Evolutionary conservation across 257 asterid species (phyloP), one percentile per base, ranked within the genome.

Genomic region (Leptodermis oblonga): DNA sequence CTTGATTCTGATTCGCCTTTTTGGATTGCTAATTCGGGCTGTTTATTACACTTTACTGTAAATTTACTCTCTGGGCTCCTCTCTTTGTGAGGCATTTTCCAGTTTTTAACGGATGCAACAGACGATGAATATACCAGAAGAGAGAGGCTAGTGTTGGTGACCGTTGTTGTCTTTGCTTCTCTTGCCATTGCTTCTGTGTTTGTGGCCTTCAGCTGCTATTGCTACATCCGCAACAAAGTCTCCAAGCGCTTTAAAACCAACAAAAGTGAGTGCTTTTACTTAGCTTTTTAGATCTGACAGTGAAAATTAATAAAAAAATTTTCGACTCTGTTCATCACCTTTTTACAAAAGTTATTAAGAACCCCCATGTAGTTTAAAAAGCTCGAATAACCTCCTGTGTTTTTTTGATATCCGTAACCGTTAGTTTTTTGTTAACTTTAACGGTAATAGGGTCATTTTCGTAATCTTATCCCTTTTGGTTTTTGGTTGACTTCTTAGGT

Each of bases 151-250:
- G 90, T 73, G 60, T 60, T 85, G 69, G 80, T 79, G 26, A 76
- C 78, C n/a, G 68, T 86, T 74, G 70, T 90, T n/a, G 76, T 85
- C 9, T 67, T 85, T 67, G 96, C 98, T 51, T 80, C 93, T 23
- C 53, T 83, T 22, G 84, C 96, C 58, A 69, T 90, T 77, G 84
- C 84, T 67, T 90, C 96, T 7, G 65, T 85, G 80, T 80, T 88
- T 11, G 78, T 79, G 7, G 83, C 96, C 15, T 81, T 92, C 53
- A 71, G 76, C 70, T 92, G 90, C 86, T 92, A 88, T 72, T 88
- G 92, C 77, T 86, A 90, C 74, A 82, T 92, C 64, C 77, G 92
- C 43, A 71, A 65, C 81, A 90, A 85, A 78, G 86, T 90, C 70
- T 81, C 96, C 74, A 81, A 76, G 67, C 86, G 92, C 70, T 64